These are phyloP conservation scores for Arthrobotrys conoides DNA, from an alignment of 2,329 filamentous ascomycete genomes.

Conservation along the genomic window DNA sequence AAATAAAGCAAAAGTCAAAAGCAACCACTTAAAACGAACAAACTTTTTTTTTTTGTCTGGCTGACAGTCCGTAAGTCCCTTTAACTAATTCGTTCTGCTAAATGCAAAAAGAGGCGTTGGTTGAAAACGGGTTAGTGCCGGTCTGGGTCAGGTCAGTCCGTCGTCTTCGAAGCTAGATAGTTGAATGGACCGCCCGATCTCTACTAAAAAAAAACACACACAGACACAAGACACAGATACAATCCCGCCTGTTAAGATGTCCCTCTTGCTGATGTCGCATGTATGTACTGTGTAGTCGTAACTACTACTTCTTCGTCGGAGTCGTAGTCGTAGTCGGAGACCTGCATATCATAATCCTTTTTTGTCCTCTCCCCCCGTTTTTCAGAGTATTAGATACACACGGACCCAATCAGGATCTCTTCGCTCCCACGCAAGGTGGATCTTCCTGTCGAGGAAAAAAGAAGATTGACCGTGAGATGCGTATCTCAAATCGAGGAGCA, in stretches of 20 bases:
- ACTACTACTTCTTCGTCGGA: too few species aligned
- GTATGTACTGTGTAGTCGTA: not conserved
- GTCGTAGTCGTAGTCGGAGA: conserved; percentile 26
- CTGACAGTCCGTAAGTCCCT: conserved; percentile 43
- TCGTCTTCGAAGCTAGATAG: conserved; percentile 6
- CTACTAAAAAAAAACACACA: conserved; percentile 34
- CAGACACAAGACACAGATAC: too few species aligned
- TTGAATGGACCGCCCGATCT: conserved; percentile 22
- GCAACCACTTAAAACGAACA: conserved; percentile 61
- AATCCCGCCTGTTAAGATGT: not conserved
- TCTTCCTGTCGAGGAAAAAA: conserved; percentile 26
- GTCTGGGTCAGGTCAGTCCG: conserved; percentile 27
- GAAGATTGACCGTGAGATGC: conserved; percentile 18
- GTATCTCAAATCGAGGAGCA: conserved; percentile 42
- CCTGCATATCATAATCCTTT: conserved; percentile 14
- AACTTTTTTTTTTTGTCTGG: conserved; percentile 52
- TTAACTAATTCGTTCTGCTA: conserved; percentile 47
- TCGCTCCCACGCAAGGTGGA: conserved; percentile 47
- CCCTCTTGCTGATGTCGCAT: too few species aligned
- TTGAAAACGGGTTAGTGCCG: conserved; percentile 59
- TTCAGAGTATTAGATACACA: conserved; percentile 19
- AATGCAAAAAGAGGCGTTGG: conserved; percentile 60
- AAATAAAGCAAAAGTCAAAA: conserved; percentile 50
- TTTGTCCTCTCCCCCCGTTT: conserved; percentile 11
- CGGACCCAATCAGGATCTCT: conserved; percentile 11